These are phyloP conservation scores for Dipodascus albidus DNA, from an alignment of 805 yeast species.

Conservation along the genomic window DNA sequence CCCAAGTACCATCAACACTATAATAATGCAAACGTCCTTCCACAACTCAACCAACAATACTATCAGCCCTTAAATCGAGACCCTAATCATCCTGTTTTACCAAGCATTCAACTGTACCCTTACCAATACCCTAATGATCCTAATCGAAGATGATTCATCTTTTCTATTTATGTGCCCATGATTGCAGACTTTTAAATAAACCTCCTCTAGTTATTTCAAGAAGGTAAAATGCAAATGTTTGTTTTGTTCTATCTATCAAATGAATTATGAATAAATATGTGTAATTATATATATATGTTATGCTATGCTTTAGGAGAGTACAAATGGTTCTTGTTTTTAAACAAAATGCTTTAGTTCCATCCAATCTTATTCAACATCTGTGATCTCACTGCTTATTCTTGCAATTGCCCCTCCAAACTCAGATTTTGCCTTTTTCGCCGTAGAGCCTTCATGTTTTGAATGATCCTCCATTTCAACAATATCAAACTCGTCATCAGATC, in stretches of 20 bases:
- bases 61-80: neutral
- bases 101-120: neutral
- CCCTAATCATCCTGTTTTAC: neutral
- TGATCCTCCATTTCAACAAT: slow-evolving; percentile 10
- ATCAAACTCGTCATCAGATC: slow-evolving; percentile 15
- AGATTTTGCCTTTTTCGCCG: neutral
- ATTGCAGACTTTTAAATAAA: neutral
- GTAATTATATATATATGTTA: neutral
- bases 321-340: too few species aligned
- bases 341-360: neutral
- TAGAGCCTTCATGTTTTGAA: too few species aligned
- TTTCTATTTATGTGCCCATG: too few species aligned
- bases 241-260: neutral
- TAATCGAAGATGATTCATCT: neutral
- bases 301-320: neutral
- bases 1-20: neutral
- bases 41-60: neutral
- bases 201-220: too few species aligned
- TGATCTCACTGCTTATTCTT: neutral
- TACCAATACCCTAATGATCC: neutral
- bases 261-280: too few species aligned
- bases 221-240: neutral
- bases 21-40: neutral
- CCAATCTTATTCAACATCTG: neutral
- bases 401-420: neutral